These are phyloP conservation scores for Botryotinia calthae DNA, from an alignment of 2,329 filamentous ascomycete species.

Conservation along the genomic window DNA sequence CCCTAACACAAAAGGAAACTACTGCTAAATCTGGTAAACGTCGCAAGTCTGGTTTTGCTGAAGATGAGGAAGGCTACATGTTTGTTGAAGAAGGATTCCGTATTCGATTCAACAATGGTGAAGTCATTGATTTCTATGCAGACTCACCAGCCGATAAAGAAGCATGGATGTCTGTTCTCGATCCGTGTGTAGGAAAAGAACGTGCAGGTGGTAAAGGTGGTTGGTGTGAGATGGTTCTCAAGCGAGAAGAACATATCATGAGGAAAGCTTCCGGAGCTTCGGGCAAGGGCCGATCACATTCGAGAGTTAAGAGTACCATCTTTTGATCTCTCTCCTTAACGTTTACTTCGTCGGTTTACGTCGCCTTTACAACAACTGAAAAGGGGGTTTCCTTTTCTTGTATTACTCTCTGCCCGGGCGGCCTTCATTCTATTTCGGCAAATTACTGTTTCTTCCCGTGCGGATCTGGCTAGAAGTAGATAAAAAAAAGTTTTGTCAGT, in stretches of 20 bases:
- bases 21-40: conserved; percentile 73
- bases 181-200: conserved; percentile 57
- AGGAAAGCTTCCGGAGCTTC: conserved; percentile 30
- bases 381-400: conserved; percentile 6
- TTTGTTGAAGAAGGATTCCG: conserved; percentile 99
- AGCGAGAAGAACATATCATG: conserved; percentile 49
- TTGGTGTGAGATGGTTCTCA: conserved; percentile 67
- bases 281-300: conserved; percentile 32
- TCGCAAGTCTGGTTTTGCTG: conserved; percentile 91
- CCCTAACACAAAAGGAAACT: conserved; percentile 80
- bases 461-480: conserved; percentile 3
- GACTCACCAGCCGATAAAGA: conserved; percentile 86
- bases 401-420: conserved; percentile 19
- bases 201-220: conserved; percentile 52
- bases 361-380: neutral
- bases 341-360: neutral
- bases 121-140: conserved; percentile 82
- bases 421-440: conserved; percentile 11
- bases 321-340: conserved; percentile 14
- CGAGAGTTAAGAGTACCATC: conserved; percentile 36
- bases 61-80: conserved; percentile 99
- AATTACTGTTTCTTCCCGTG: neutral
- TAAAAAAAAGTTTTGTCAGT: conserved; percentile 9
- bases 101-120: conserved; percentile 96
- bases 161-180: conserved; percentile 89